phyloP scores from a whole-genome alignment of 495 filamentous ascomycete genomes.

The Penicillium lividum region DNA sequence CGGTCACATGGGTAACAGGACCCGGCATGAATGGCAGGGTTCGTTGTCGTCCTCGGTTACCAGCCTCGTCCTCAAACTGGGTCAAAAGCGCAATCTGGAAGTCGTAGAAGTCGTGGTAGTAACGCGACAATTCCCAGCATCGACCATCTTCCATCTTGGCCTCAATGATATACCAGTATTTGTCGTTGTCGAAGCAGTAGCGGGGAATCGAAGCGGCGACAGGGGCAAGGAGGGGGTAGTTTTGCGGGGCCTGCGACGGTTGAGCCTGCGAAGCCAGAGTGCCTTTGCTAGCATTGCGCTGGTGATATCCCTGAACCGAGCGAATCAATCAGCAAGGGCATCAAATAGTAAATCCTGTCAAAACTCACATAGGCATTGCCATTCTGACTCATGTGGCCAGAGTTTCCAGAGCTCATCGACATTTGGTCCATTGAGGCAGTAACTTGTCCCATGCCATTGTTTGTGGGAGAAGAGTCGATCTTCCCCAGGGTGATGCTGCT shows the following conservation, averaged over 20 bases:
- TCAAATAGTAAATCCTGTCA: not conserved
- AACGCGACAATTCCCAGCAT: constrained; percentile 88
- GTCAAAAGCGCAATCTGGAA: constrained; percentile 95
- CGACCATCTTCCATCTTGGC: constrained; percentile 86
- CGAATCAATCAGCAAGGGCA: not conserved
- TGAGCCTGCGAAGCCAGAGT: constrained; percentile 32
- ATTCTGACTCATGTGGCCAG: constrained; percentile 40
- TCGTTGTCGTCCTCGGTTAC: constrained; percentile 72
- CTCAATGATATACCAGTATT: constrained; percentile 98
- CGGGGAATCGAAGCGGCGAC: constrained; percentile 83
- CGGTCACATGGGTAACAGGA: constrained; percentile 95
- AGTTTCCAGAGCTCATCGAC: constrained; percentile 59
- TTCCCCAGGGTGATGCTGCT: constrained; percentile 95
- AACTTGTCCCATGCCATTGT: constrained; percentile 47
- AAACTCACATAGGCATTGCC: constrained; percentile 51
- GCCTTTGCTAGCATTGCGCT: constrained; percentile 48
- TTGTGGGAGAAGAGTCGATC: constrained; percentile 56
- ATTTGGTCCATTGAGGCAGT: constrained; percentile 77
- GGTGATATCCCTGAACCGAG: constrained; percentile 42
- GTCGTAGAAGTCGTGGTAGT: constrained; percentile 98
- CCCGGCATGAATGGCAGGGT: constrained; percentile 98
- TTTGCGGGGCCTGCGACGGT: constrained; percentile 28
- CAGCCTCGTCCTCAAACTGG: constrained; percentile 91
- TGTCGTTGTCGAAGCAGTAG: constrained; percentile 95
- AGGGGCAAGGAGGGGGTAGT: constrained; percentile 50